A percentile compares a stretch with the other conserved stretches of the same genome.
These are phyloP conservation scores for Malus hybrid DNA, from an alignment of 331 rosid species.

Conservation along the genomic window DNA sequence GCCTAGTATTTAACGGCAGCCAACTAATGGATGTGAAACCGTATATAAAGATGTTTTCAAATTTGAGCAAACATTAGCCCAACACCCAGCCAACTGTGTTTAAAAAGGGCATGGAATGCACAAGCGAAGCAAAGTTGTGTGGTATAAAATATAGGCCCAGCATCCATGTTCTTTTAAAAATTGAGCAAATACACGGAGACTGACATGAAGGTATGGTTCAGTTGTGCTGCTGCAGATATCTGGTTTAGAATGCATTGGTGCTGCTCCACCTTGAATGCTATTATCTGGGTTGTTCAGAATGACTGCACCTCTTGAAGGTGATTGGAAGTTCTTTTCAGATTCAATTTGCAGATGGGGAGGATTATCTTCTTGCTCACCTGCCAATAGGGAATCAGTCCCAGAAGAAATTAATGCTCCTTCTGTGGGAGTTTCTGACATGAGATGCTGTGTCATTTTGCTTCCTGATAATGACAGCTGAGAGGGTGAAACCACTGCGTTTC, in stretches of 20 bases:
- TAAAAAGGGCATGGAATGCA: not conserved
- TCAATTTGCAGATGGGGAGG: conserved; percentile 16
- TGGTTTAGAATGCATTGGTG: conserved; percentile 6
- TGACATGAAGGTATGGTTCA: conserved; percentile 14
- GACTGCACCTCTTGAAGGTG: conserved; percentile 22
- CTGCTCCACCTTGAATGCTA: conserved; percentile 11
- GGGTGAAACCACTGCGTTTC: conserved; percentile 22
- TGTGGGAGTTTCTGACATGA: conserved; percentile 14
- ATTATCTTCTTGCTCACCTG: conserved; percentile 6
- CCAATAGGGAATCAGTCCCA: conserved; percentile 11
- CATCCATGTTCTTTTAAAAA: not conserved
- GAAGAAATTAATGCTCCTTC: conserved; percentile 5
- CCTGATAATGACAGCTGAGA: conserved; percentile 23
- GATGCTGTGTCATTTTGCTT: conserved; percentile 18
- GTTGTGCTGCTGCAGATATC: conserved; percentile 4
- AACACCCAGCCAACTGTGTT: not conserved
- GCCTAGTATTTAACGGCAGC: not conserved
- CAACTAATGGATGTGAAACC: not conserved
- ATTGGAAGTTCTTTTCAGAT: conserved; percentile 18
- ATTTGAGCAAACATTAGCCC: not conserved
- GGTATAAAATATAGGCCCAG: not conserved
- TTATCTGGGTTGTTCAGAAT: conserved; percentile 16
- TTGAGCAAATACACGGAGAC: not conserved
- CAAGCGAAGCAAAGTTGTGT: not conserved
- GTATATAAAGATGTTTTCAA: not conserved